These are phyloP conservation scores for Leucosporidium yakuticum DNA, from an alignment of 768 basidiomycete species.

Conservation along the genomic window DNA sequence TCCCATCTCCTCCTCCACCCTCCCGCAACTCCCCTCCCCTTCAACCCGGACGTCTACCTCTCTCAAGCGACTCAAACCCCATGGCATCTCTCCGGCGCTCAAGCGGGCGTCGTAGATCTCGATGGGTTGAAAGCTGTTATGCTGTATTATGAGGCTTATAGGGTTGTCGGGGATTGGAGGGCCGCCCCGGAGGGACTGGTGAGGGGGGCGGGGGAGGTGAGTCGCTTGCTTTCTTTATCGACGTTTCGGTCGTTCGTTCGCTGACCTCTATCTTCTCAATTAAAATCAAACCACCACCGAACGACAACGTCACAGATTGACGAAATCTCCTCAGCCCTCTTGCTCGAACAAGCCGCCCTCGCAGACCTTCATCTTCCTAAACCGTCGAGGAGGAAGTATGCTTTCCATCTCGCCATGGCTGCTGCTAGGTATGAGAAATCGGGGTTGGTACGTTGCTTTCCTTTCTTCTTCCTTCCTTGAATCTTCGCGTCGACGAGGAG, in stretches of 20 bases:
- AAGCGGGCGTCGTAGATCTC: slow-evolving; percentile 36
- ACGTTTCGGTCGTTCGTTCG: no score
- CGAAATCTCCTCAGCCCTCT: slow-evolving; percentile 45
- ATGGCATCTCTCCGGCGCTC: slow-evolving; percentile 5
- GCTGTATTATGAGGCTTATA: slow-evolving; percentile 44
- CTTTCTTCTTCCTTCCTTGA: background rate
- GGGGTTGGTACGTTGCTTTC: slow-evolving; percentile 42
- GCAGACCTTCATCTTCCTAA: slow-evolving; percentile 37
- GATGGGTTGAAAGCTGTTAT: slow-evolving; percentile 43
- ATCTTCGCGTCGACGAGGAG: background rate
- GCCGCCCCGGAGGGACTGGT: slow-evolving; percentile 40
- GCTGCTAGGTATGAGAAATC: slow-evolving; percentile 47
- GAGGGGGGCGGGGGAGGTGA: slow-evolving; percentile 41
- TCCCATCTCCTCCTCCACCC: slow-evolving; percentile 49
- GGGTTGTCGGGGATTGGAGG: slow-evolving; percentile 38
- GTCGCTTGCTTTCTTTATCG: background rate
- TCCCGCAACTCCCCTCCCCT: slow-evolving; percentile 13
- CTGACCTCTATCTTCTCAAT: no score
- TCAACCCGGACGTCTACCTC: slow-evolving; percentile 36
- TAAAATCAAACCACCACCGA: no score
- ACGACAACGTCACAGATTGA: slow-evolving; percentile 31
- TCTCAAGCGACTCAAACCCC: slow-evolving; percentile 38
- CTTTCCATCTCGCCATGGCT: slow-evolving; percentile 45
- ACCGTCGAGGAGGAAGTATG: slow-evolving; percentile 38
- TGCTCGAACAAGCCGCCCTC: slow-evolving; percentile 48